phyloP scores from a whole-genome alignment of 2,329 filamentous ascomycete genomes.

The Pseudonectria buxi region DNA sequence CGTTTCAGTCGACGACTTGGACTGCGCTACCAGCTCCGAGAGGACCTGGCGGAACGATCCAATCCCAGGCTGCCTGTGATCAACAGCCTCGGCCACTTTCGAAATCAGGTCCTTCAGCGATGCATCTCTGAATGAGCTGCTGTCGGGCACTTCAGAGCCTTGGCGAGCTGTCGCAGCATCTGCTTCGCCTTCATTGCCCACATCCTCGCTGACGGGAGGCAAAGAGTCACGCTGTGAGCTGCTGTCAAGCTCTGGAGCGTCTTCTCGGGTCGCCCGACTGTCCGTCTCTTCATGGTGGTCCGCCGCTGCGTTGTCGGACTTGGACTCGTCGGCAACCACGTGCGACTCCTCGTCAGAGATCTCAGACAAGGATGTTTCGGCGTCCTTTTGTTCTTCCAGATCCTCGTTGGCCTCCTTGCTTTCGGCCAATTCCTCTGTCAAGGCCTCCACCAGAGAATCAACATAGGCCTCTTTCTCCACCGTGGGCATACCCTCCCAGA shows the following conservation, averaged over 20 bases:
- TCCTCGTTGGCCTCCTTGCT: constrained; percentile 16
- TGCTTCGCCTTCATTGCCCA: constrained; percentile 1
- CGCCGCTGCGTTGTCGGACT: constrained; percentile 2
- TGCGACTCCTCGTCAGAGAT: constrained; percentile 2
- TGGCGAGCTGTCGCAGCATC: neutral
- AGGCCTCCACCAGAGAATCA: constrained; percentile 42
- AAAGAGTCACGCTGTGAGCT: too few relatives aligned
- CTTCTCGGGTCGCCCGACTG: too few relatives aligned
- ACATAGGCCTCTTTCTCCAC: constrained; percentile 43
- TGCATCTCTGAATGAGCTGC: constrained; percentile 6
- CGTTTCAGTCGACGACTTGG: constrained; percentile 9
- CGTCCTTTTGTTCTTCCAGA: constrained; percentile 11
- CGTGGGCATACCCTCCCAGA: constrained; percentile 39
- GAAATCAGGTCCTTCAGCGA: constrained; percentile 45
- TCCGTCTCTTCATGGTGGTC: neutral
- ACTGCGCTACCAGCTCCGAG: constrained; percentile 38
- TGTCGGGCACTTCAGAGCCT: neutral
- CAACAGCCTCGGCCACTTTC: constrained; percentile 41
- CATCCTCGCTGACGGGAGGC: neutral
- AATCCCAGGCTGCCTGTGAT: constrained; percentile 34
- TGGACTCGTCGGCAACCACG: constrained; percentile 1
- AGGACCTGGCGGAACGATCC: constrained; percentile 46
- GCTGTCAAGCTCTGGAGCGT: too few relatives aligned
- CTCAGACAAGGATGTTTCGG: neutral
- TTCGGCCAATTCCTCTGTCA: constrained; percentile 31